These are phyloP conservation scores for Circinella minor DNA, from an alignment of 371 early-diverging fungal genomes.

Conservation along the genomic window DNA sequence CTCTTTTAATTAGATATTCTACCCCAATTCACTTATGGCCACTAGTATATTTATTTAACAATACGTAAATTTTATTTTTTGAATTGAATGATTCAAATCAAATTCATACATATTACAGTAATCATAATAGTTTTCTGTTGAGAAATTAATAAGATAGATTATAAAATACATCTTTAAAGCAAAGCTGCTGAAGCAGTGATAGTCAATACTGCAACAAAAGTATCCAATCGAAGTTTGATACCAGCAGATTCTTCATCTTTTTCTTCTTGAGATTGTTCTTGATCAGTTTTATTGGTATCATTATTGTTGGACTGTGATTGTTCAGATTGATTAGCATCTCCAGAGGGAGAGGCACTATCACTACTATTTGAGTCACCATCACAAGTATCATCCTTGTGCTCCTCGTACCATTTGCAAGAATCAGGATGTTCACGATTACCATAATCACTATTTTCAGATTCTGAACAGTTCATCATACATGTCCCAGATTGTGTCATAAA, in stretches of 20 bases:
- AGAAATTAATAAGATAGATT: background rate
- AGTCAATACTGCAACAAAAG: conserved; percentile 1
- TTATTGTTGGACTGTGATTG: background rate
- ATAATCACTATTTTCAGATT: conserved; percentile 30
- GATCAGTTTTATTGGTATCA: background rate
- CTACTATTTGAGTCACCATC: background rate
- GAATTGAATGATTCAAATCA: too few relatives aligned
- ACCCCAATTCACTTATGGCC: too few relatives aligned
- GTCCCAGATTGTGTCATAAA: conserved; percentile 46
- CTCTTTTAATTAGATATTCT: too few relatives aligned
- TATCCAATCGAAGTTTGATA: conserved; percentile 6
- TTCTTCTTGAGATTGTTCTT: background rate
- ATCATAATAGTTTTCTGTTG: too few relatives aligned
- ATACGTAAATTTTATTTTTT: too few relatives aligned
- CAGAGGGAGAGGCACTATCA: background rate
- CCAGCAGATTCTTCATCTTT: conserved; percentile 6
- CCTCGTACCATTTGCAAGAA: conserved; percentile 33
- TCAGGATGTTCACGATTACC: conserved; percentile 19
- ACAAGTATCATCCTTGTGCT: conserved; percentile 30
- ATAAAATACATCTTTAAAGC: background rate
- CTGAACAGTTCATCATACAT: conserved; percentile 39
- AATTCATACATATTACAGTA: too few relatives aligned
- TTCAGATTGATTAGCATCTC: background rate
- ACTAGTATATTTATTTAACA: too few relatives aligned
- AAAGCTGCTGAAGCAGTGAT: conserved; percentile 11